A percentile compares a stretch with the other conserved stretches of the same genome.
Evolutionary conservation across 2,329 filamentous ascomycete genomes (phyloP).

Genomic region (Aspergillus jensenii): DNA sequence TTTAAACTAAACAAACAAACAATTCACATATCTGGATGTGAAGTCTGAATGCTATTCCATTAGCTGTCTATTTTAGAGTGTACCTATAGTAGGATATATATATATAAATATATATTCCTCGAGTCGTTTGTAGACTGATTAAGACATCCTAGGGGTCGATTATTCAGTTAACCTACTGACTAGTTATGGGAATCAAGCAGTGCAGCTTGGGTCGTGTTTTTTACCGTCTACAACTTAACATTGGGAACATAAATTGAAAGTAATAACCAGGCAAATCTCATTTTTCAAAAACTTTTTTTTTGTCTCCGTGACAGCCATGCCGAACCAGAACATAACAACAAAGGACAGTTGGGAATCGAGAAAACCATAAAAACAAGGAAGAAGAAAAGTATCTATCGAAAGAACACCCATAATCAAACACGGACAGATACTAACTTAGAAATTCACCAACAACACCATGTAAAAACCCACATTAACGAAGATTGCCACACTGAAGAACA

Average conservation of each 20-base stretch:
- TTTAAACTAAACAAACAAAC: background rate
- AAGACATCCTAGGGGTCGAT: no score
- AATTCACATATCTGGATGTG: background rate
- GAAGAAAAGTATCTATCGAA: slow-evolving; percentile 13
- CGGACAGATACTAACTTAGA: slow-evolving; percentile 3
- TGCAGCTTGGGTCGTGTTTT: no score
- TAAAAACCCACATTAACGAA: slow-evolving; percentile 9
- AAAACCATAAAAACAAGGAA: background rate
- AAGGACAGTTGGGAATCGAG: slow-evolving; percentile 20
- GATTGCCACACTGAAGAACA: slow-evolving; percentile 7
- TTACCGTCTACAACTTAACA: background rate
- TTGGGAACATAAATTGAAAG: background rate
- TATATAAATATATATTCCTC: no score
- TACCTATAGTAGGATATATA: no score
- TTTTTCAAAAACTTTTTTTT: slow-evolving; percentile 14
- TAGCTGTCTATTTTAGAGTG: background rate
- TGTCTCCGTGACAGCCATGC: slow-evolving; percentile 9
- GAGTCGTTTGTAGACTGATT: no score
- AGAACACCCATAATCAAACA: slow-evolving; percentile 13
- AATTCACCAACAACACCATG: slow-evolving; percentile 20
- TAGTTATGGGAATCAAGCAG: no score
- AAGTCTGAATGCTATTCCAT: background rate
- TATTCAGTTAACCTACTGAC: no score
- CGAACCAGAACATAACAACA: background rate
- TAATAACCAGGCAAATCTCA: background rate